Evolutionary conservation across 305 asterid species (phyloP).

Genomic region (Solanum aculeatissimum): DNA sequence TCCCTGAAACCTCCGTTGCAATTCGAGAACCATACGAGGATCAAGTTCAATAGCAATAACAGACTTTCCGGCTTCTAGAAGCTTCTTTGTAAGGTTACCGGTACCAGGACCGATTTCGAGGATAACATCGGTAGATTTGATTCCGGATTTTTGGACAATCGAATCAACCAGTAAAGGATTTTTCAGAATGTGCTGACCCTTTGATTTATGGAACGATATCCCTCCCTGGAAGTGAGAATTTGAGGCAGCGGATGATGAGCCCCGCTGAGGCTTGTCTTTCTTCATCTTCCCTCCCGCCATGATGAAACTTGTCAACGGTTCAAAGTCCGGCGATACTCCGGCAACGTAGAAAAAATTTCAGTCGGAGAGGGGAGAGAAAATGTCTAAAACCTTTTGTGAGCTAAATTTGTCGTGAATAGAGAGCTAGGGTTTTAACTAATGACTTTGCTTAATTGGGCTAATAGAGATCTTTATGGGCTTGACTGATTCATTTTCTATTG

Average conservation of each 20-base stretch:
- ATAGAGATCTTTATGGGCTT: background rate
- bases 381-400: background rate
- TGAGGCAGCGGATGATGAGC: conserved; percentile 20
- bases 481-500: background rate
- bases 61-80: conserved; percentile 81
- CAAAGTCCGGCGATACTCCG: background rate
- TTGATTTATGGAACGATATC: conserved; percentile 86
- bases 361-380: background rate
- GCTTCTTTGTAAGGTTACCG: conserved; percentile 94
- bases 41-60: conserved; percentile 94
- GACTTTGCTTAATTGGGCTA: background rate
- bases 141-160: conserved; percentile 80
- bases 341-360: background rate
- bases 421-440: background rate
- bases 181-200: conserved; percentile 91
- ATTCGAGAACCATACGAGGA: conserved; percentile 96
- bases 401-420: background rate
- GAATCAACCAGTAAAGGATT: conserved; percentile 74
- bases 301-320: background rate
- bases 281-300: conserved; percentile 81
- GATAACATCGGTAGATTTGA: conserved; percentile 68
- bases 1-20: conserved; percentile 85
- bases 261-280: conserved; percentile 46
- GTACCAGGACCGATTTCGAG: conserved; percentile 99
- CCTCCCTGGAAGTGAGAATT: conserved; percentile 83